Conservation (phyloP, 140 eudicot species). For the Flaveria floridana region DNA sequence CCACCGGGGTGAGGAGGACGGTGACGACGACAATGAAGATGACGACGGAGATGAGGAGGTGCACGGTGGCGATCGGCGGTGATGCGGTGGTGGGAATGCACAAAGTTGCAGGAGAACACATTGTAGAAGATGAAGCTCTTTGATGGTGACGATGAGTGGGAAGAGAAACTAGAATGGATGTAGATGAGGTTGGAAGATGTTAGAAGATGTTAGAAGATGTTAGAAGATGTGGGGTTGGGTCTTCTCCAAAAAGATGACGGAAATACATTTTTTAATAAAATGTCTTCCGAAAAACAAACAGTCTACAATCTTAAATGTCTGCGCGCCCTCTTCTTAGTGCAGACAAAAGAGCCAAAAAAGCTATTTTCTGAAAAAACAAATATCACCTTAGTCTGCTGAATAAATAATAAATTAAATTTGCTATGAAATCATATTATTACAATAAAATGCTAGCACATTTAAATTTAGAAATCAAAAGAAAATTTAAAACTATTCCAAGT, state of each 20-base stretch:
- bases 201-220: no score
- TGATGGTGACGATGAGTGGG: no score
- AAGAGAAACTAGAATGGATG: no score
- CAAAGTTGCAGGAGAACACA: constrained; percentile 40
- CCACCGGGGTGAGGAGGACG: constrained; percentile 75
- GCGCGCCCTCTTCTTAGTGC: no score
- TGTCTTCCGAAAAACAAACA: no score
- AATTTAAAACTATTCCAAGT: neutral
- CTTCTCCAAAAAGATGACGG: no score
- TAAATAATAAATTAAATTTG: neutral
- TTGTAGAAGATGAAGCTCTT: constrained; percentile 27
- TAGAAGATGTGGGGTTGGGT: no score
- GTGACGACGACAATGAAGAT: constrained; percentile 43
- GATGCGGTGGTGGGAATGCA: constrained; percentile 19
- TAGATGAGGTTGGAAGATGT: no score
- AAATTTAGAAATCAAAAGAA: neutral
- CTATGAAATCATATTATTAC: neutral
- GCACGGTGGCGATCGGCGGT: constrained; percentile 8
- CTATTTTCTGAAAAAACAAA: no score
- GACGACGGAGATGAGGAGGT: constrained; percentile 26
- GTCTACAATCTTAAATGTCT: no score
- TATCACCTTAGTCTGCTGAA: neutral
- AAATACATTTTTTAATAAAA: no score
- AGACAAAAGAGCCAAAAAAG: no score
- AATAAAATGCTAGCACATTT: neutral